phyloP scores from a whole-genome alignment of 352 stramenopile species.

The Phytophthora crassamura region DNA sequence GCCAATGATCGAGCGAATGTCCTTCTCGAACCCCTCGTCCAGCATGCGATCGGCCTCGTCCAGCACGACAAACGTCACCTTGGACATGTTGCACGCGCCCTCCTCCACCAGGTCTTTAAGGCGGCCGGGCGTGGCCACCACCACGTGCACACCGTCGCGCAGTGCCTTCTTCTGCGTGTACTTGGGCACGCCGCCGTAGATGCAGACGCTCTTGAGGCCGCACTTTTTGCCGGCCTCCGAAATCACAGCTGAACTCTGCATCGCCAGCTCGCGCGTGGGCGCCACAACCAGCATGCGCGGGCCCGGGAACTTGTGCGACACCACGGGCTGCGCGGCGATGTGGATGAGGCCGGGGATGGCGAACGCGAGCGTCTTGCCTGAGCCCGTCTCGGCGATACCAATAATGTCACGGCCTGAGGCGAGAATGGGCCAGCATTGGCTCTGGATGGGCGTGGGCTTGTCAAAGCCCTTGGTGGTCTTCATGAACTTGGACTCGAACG shows the following conservation, averaged over 20 bases:
- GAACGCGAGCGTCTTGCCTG: conserved; percentile 98
- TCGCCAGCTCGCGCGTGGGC: conserved; percentile 94
- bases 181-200: conserved; percentile 98
- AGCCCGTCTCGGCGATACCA: conserved; percentile 94
- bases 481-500: conserved; percentile 89
- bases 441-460: conserved; percentile 97
- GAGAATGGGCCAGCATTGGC: conserved; percentile 96
- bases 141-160: conserved; percentile 87
- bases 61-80: conserved; percentile 94
- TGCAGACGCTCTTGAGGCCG: conserved; percentile 88
- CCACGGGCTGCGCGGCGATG: conserved; percentile 70
- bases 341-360: conserved; percentile 92
- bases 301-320: conserved; percentile 64
- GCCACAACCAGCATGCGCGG: conserved; percentile 95
- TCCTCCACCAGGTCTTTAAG: conserved; percentile 93
- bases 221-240: conserved; percentile 91
- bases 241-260: conserved; percentile 94
- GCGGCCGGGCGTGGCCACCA: conserved; percentile 97
- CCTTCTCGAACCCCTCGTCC: conserved; percentile 95
- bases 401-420: conserved; percentile 89
- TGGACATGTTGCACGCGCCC: conserved; percentile 82
- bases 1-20: conserved; percentile 91
- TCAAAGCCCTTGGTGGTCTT: conserved; percentile 89
- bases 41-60: conserved; percentile 97
- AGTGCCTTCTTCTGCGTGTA: conserved; percentile 92